phyloP scores from a whole-genome alignment of 257 asterid species.

The Rhazya stricta region DNA sequence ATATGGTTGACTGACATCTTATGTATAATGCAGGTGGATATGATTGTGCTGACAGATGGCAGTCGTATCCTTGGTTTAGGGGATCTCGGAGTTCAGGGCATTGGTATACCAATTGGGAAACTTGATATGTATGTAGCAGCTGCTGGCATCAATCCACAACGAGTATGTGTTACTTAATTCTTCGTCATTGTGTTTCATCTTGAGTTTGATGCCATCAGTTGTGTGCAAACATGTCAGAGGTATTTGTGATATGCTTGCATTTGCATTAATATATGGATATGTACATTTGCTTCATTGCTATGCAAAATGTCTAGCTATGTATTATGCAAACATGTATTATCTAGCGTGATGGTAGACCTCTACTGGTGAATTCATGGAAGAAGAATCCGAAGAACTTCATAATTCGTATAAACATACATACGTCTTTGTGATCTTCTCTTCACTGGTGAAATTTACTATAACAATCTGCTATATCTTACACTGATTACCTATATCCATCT shows the following conservation, averaged over 20 bases:
- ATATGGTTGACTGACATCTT: constrained; percentile 2
- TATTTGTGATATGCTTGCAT: background rate
- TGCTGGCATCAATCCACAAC: constrained; percentile 99
- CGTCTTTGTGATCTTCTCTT: background rate
- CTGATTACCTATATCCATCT: constrained; percentile 16
- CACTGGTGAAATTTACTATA: constrained; percentile 2
- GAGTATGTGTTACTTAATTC: constrained; percentile 48
- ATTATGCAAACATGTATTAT: background rate
- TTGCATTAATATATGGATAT: background rate
- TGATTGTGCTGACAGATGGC: constrained; percentile 98
- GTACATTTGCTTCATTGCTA: background rate
- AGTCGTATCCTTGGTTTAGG: constrained; percentile 99
- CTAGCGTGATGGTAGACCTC: background rate
- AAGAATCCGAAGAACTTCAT: background rate
- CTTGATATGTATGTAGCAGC: constrained; percentile 99
- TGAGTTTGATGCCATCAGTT: background rate
- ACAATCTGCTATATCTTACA: constrained; percentile 5
- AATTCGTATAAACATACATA: background rate
- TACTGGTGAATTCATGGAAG: background rate
- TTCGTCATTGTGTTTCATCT: background rate
- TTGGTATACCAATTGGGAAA: constrained; percentile 95
- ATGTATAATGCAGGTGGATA: constrained; percentile 70
- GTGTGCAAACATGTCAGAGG: background rate
- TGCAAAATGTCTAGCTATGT: background rate
- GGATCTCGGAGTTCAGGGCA: constrained; percentile 99